Evolutionary conservation across 179 eudicot genomes (phyloP).

Genomic region (Silene noctiflora): DNA sequence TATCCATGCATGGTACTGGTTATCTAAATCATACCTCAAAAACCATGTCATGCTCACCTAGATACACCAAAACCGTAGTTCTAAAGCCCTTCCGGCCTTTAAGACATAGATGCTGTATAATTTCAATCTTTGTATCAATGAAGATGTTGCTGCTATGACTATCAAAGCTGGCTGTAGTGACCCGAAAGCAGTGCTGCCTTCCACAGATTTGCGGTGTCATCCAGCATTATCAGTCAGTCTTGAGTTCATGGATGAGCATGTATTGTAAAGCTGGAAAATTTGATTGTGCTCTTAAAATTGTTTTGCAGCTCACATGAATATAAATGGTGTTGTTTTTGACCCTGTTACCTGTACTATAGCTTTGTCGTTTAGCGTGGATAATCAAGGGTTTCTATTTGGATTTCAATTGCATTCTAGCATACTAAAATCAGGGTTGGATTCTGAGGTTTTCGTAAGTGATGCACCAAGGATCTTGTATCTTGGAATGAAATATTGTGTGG

Average conservation of each 20-base stretch:
- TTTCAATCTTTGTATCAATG: slow-evolving; percentile 36
- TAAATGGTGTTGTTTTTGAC: slow-evolving; percentile 55
- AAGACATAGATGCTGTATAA: slow-evolving; percentile 32
- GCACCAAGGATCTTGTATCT: slow-evolving; percentile 72
- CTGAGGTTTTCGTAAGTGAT: slow-evolving; percentile 64
- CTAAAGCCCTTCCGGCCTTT: slow-evolving; percentile 51
- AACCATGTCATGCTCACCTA: slow-evolving; percentile 42
- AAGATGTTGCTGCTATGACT: slow-evolving; percentile 51
- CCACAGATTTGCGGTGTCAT: slow-evolving; percentile 59
- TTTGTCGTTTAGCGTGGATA: slow-evolving; percentile 54
- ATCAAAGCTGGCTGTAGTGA: slow-evolving; percentile 61
- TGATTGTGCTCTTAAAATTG: slow-evolving; percentile 35
- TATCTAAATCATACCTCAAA: slow-evolving; percentile 67
- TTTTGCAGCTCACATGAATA: slow-evolving; percentile 56
- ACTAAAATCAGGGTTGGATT: slow-evolving; percentile 48
- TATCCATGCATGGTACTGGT: slow-evolving; percentile 71
- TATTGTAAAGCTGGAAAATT: slow-evolving; percentile 56
- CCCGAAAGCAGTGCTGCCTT: slow-evolving; percentile 47
- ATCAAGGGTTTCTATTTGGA: slow-evolving; percentile 56
- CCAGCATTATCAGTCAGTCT: slow-evolving; percentile 52
- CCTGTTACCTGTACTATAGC: slow-evolving; percentile 60
- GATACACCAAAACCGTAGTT: slow-evolving; percentile 37
- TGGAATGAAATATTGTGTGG: slow-evolving; percentile 90
- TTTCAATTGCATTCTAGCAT: slow-evolving; percentile 55
- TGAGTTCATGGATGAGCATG: slow-evolving; percentile 81